These are phyloP conservation scores for Metschnikowia kofuensis DNA, from an alignment of 805 yeast species.

Conservation along the genomic window DNA sequence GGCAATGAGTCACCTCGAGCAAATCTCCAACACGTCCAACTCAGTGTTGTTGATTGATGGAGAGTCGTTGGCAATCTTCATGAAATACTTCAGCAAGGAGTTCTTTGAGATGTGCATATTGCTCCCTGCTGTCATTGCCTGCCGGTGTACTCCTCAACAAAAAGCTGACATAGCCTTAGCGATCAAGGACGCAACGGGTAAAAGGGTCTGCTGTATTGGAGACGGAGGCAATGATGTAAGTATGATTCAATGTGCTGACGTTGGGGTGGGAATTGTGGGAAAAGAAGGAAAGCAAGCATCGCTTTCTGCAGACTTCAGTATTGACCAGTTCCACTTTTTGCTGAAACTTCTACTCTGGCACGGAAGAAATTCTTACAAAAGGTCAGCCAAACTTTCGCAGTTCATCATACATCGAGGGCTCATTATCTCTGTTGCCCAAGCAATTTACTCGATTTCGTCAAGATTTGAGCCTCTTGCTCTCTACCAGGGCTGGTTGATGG, in stretches of 20 bases:
- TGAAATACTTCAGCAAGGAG: constrained; percentile 61
- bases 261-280: constrained; percentile 98
- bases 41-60: constrained; percentile 90
- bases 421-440: constrained; percentile 91
- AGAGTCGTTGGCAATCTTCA: constrained; percentile 72
- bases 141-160: constrained; percentile 98
- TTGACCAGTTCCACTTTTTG: constrained; percentile 85
- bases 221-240: constrained; percentile 99
- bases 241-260: constrained; percentile 98
- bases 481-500: constrained; percentile 97
- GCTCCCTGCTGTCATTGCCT: constrained; percentile 94
- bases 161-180: constrained; percentile 90
- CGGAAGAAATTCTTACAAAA: constrained; percentile 93
- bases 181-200: constrained; percentile 76
- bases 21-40: constrained; percentile 54
- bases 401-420: constrained; percentile 96
- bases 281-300: constrained; percentile 98
- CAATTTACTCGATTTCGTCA: constrained; percentile 84
- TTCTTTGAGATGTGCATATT: constrained; percentile 75
- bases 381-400: constrained; percentile 93
- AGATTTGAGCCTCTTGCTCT: constrained; percentile 90
- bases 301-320: constrained; percentile 93
- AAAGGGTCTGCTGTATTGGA: constrained; percentile 95
- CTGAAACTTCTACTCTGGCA: constrained; percentile 92
- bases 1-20: constrained; percentile 76